These are phyloP conservation scores for Helianthus tuberosus DNA, from an alignment of 129 eudicot species.

Conservation along the genomic window DNA sequence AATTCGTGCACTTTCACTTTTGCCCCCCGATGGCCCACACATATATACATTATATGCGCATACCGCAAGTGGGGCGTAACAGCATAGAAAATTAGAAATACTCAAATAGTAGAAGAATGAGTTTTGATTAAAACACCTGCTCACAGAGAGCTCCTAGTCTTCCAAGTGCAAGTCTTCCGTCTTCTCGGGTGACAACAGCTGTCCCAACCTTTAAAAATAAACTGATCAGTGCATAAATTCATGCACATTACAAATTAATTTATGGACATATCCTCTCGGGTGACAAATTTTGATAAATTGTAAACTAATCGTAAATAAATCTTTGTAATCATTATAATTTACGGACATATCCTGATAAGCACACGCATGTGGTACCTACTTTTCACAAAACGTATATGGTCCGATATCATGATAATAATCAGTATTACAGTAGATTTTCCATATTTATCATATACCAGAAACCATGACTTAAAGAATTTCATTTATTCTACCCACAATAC, in stretches of 20 bases:
- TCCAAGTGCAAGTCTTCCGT: constrained; percentile 94
- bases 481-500: too few species aligned
- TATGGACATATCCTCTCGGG: too few species aligned
- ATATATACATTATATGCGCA: too few species aligned
- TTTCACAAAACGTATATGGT: constrained; percentile 18
- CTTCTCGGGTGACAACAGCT: constrained; percentile 90
- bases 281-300: constrained; percentile 1
- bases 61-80: too few species aligned
- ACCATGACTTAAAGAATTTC: constrained; percentile 1
- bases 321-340: background rate
- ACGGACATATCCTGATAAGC: background rate
- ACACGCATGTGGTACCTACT: constrained; percentile 1
- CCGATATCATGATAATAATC: background rate
- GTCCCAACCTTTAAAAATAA: constrained; percentile 72
- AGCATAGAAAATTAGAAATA: background rate
- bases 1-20: too few species aligned
- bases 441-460: background rate
- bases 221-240: too few species aligned
- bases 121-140: constrained; percentile 57
- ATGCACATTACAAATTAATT: too few species aligned
- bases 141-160: constrained; percentile 96
- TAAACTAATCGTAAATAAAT: background rate
- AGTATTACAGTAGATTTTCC: constrained; percentile 9
- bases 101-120: background rate
- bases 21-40: too few species aligned